Conservation (phyloP, 345 rosid genomes). For the Capsella bursapastoris region DNA sequence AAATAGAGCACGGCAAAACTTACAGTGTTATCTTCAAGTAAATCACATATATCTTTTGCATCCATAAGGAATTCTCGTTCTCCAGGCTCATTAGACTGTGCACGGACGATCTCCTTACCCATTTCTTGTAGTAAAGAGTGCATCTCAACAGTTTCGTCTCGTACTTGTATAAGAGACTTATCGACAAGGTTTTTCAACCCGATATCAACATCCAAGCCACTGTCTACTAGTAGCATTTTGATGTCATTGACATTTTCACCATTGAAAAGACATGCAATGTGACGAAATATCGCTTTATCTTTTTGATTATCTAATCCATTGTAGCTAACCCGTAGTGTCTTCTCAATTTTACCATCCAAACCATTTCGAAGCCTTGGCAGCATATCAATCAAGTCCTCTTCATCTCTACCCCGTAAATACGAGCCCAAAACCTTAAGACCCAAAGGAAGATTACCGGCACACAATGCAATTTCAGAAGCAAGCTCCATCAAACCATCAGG, state of each 20-base stretch:
- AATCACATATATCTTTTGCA: slow-evolving; percentile 13
- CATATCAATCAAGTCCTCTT: background rate
- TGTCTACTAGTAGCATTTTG: background rate
- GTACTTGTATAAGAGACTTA: background rate
- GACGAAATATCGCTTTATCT: background rate
- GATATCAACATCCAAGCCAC: background rate
- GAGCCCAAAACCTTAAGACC: background rate
- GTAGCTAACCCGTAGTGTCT: background rate
- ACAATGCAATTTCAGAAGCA: background rate
- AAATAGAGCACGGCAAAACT: background rate
- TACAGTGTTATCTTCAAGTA: slow-evolving; percentile 30
- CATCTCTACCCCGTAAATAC: background rate
- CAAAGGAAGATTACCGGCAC: background rate
- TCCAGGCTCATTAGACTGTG: slow-evolving; percentile 8
- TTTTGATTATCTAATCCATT: background rate
- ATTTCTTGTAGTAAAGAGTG: background rate
- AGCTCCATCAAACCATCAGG: background rate
- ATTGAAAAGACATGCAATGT: slow-evolving; percentile 7
- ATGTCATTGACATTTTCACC: background rate
- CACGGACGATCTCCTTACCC: background rate
- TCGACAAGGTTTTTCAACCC: background rate
- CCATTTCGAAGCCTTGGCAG: background rate
- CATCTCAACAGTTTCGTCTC: background rate
- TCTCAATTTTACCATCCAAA: background rate
- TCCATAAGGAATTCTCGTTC: slow-evolving; percentile 34